A percentile compares a stretch with the other conserved stretches of the same genome.
Evolutionary conservation across 2,329 filamentous ascomycete species (phyloP).

Genomic region (Delphinella strobiligena): DNA sequence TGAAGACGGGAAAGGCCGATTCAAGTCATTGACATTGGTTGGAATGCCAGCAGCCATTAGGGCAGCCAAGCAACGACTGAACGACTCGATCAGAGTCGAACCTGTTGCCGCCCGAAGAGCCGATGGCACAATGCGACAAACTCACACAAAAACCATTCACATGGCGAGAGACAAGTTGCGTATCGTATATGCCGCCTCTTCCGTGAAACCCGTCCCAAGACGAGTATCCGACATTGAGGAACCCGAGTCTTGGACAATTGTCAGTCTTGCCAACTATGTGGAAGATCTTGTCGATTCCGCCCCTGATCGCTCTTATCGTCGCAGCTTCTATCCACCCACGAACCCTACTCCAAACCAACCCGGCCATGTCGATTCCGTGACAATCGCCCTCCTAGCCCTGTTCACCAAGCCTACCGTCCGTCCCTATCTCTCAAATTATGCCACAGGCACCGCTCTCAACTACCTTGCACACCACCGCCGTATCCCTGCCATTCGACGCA

Average conservation of each 20-base stretch:
- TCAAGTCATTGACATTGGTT: conserved; percentile 1
- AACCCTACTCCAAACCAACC: not conserved
- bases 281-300: not conserved
- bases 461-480: conserved; percentile 13
- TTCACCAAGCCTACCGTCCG: conserved; percentile 8
- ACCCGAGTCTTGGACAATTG: conserved; percentile 2
- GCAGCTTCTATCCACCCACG: not conserved
- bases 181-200: too few relatives aligned
- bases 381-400: conserved; percentile 10
- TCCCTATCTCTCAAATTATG: conserved; percentile 10
- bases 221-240: not conserved
- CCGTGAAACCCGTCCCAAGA: not conserved
- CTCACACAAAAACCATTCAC: not conserved
- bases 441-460: conserved; percentile 12
- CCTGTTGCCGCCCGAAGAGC: not conserved
- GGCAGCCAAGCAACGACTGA: conserved; percentile 1
- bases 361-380: conserved; percentile 10
- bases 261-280: conserved; percentile 7
- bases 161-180: not conserved
- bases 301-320: not conserved
- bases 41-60: not conserved
- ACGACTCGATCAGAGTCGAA: conserved; percentile 1
- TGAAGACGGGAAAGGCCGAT: not conserved
- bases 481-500: conserved; percentile 10
- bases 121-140: conserved; percentile 1